Percentiles rank a stretch among this genome's conserved stretches.
phyloP scores from a whole-genome alignment of 345 rosid species.

The Sapria himalayana region DNA sequence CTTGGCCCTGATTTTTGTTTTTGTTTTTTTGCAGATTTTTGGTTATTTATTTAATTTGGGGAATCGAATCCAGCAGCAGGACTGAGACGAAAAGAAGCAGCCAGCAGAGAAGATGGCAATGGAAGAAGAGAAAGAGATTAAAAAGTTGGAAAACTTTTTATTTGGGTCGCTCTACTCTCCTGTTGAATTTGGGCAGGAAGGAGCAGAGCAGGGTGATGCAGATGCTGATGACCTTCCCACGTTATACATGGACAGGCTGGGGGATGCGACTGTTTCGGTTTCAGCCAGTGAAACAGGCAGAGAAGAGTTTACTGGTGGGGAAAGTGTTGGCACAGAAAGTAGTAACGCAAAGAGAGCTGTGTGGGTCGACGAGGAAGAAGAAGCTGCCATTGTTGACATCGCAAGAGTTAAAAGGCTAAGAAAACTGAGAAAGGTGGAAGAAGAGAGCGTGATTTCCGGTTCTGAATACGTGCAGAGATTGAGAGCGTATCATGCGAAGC shows the following conservation, averaged over 20 bases:
- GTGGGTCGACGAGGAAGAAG: slow-evolving; percentile 95
- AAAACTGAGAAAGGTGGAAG: slow-evolving; percentile 70
- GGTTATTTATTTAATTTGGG: too few species aligned
- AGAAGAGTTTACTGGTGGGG: too few species aligned
- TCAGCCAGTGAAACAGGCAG: slow-evolving; percentile 19
- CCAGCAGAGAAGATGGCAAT: slow-evolving; percentile 20
- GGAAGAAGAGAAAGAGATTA: slow-evolving; percentile 43
- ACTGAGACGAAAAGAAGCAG: slow-evolving; percentile 42
- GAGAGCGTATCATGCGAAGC: slow-evolving; percentile 70
- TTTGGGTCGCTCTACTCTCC: slow-evolving; percentile 68
- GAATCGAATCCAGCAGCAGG: too few species aligned
- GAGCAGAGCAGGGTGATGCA: slow-evolving; percentile 10
- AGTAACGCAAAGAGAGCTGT: slow-evolving; percentile 29
- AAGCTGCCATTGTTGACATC: slow-evolving; percentile 26
- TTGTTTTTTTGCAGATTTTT: too few species aligned
- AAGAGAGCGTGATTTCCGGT: slow-evolving; percentile 51
- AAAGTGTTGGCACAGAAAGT: slow-evolving; percentile 19
- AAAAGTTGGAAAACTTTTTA: slow-evolving; percentile 45
- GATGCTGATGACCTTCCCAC: slow-evolving; percentile 19
- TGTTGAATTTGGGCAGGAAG: slow-evolving; percentile 43
- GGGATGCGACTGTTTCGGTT: slow-evolving; percentile 13
- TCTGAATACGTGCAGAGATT: slow-evolving; percentile 51
- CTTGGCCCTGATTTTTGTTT: too few species aligned
- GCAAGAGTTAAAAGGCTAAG: slow-evolving; percentile 54
- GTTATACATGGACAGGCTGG: slow-evolving; percentile 40